phyloP scores from a whole-genome alignment of 176 grass and related monocot genomes.

The Themeda triandra region DNA sequence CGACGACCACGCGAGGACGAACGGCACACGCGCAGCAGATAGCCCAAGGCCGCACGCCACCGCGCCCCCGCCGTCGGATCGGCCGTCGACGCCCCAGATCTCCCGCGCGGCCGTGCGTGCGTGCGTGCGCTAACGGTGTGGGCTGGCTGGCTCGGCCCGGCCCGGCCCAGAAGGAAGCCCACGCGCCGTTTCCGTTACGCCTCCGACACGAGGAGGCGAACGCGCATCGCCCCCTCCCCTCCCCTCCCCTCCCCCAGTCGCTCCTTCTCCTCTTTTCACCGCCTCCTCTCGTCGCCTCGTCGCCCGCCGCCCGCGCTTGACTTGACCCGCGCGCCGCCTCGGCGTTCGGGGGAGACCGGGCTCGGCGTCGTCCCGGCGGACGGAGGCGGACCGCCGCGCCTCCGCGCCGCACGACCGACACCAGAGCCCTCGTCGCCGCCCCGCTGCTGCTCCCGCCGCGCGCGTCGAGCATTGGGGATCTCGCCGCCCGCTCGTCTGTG shows the following conservation, averaged over 20 bases:
- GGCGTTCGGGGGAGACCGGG: neutral
- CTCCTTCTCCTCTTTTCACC: no score
- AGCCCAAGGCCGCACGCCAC: neutral
- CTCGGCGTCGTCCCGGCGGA: neutral
- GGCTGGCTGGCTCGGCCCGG: neutral
- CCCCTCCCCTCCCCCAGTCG: neutral
- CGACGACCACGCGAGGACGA: neutral
- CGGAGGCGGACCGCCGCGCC: neutral
- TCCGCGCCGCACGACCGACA: neutral
- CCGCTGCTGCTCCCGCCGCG: neutral
- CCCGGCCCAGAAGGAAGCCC: neutral
- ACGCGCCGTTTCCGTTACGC: neutral
- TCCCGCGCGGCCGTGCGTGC: neutral
- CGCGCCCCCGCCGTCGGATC: neutral
- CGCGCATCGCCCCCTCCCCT: neutral
- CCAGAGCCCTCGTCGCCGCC: neutral
- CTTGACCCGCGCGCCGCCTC: neutral
- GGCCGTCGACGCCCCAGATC: neutral
- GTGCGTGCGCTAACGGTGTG: neutral
- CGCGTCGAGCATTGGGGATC: constrained; percentile 42
- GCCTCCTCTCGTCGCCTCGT: neutral
- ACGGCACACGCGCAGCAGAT: neutral
- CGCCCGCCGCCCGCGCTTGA: constrained; percentile 11
- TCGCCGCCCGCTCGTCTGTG: neutral
- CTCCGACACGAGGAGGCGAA: neutral